Base-by-base conservation (phyloP, 225 moss, liverwort and hornwort species). In the Neckera pumila region DNA sequence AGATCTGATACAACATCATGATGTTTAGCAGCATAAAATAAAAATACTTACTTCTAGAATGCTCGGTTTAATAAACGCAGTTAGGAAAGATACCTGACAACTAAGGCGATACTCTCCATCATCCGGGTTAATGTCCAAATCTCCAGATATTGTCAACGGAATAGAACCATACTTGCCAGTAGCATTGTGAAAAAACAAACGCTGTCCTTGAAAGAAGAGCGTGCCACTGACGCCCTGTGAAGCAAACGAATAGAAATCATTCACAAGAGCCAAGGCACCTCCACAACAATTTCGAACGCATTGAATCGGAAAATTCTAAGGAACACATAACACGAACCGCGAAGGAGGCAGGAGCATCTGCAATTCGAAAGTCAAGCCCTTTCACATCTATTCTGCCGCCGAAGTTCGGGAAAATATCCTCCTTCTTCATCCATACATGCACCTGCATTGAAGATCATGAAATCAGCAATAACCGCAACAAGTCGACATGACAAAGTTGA, bases 31-130 rank as follows among this genome's bases (percentile, higher is more conserved):
- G 73, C 51, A 89, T n/a, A 56, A 67, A 84, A 86, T 62, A 79
- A 79, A 56, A 60, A 47, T 63, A 69, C 33, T 59, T 56, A 19
- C 57, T 69, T 72, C 80, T 76, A 47, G 23, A 90, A 40, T 87
- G 36, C 36, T 70, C 40, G 49, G 47, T 76, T 59, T 47, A 47
- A 72, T 40, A 87, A 66, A 79, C 42, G n/a, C 80, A 31, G 79
- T 83, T 78, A 86, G 76, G 72, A 88, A 82, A 82, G 75, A 91
- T 59, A 97, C 97, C 99, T 99, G 99, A 91, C 96, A 95, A 92
- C 99, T 99, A 84, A 99, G 96, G 80, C 99, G 99, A 93, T 97
- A 99, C 86, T 99, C 99, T 89, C 99, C 99, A 84, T 96, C 96
- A 89, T 96, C 95, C 30, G 97, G 99, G 87, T 96, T 97, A 87